Evolutionary conservation across 1,284 basidiomycete genomes (phyloP).

Genomic region (Athelia psychrophila): DNA sequence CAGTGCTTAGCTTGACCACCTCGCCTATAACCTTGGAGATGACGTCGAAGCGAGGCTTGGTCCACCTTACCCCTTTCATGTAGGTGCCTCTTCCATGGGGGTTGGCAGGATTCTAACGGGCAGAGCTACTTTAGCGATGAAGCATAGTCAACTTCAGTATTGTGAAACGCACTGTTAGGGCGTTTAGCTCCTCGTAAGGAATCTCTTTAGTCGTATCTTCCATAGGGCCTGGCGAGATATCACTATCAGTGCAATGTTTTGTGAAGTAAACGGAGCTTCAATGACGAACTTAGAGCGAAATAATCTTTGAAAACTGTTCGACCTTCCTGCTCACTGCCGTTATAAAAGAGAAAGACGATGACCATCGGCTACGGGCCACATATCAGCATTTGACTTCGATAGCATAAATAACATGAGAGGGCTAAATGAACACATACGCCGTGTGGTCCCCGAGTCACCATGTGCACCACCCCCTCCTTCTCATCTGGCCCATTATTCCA

Average conservation of each 20-base stretch:
- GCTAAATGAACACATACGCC: constrained; percentile 18
- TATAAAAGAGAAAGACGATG: constrained; percentile 40
- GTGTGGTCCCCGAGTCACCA: constrained; percentile 27
- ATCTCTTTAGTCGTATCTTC: constrained; percentile 37
- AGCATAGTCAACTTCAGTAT: background rate
- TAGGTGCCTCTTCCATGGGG: constrained; percentile 16
- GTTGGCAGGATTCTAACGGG: constrained; percentile 14
- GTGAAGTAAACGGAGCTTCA: constrained; percentile 5
- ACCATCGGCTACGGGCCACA: constrained; percentile 36
- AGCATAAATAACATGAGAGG: background rate
- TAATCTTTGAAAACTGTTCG: constrained; percentile 40
- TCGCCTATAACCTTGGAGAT: constrained; percentile 6
- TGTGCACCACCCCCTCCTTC: constrained; percentile 34
- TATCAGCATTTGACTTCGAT: background rate
- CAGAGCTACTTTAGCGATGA: background rate
- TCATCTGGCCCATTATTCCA: constrained; percentile 22
- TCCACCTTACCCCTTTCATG: constrained; percentile 15
- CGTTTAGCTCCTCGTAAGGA: constrained; percentile 45
- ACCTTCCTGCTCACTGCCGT: constrained; percentile 47
- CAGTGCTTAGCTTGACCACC: constrained; percentile 19
- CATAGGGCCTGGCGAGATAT: constrained; percentile 33
- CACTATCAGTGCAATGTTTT: background rate
- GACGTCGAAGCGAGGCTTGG: constrained; percentile 7
- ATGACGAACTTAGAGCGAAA: constrained; percentile 35
- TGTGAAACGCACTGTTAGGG: constrained; percentile 15